Evolutionary conservation across 768 basidiomycete species (phyloP).

Genomic region (Suillus alpinus): DNA sequence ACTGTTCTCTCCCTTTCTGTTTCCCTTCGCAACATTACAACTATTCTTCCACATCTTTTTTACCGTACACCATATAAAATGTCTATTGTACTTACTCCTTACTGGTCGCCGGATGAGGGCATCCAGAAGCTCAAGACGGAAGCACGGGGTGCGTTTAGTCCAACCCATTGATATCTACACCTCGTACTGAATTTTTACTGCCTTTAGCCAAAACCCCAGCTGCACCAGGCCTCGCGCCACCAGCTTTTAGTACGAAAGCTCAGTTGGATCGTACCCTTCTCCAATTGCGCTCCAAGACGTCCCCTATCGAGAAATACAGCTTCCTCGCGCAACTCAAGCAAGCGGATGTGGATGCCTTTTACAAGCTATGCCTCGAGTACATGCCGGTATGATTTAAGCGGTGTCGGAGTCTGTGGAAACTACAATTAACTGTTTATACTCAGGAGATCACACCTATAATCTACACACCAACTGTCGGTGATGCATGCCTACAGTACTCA

Average conservation of each 20-base stretch:
- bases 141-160: constrained; percentile 42
- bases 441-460: constrained; percentile 72
- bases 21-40: neutral
- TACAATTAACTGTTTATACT: neutral
- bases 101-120: constrained; percentile 57
- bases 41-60: neutral
- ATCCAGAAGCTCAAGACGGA: constrained; percentile 67
- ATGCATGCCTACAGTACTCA: constrained; percentile 83
- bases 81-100: constrained; percentile 68
- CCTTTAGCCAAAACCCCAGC: constrained; percentile 40
- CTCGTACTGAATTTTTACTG: constrained; percentile 5
- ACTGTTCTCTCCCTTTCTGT: neutral
- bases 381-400: constrained; percentile 51
- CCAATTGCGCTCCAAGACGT: constrained; percentile 76
- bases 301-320: constrained; percentile 79
- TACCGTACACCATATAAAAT: constrained; percentile 27
- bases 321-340: constrained; percentile 75
- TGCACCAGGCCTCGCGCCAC: constrained; percentile 59
- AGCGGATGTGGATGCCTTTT: constrained; percentile 74
- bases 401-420: neutral
- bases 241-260: constrained; percentile 47
- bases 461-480: constrained; percentile 91
- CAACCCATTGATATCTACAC: neutral
- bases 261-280: constrained; percentile 59
- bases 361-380: constrained; percentile 67